Percentiles rank a stretch among this genome's conserved stretches.
phyloP scores from a whole-genome alignment of 495 filamentous ascomycete species.

The Pseudevernia furfuracea region DNA sequence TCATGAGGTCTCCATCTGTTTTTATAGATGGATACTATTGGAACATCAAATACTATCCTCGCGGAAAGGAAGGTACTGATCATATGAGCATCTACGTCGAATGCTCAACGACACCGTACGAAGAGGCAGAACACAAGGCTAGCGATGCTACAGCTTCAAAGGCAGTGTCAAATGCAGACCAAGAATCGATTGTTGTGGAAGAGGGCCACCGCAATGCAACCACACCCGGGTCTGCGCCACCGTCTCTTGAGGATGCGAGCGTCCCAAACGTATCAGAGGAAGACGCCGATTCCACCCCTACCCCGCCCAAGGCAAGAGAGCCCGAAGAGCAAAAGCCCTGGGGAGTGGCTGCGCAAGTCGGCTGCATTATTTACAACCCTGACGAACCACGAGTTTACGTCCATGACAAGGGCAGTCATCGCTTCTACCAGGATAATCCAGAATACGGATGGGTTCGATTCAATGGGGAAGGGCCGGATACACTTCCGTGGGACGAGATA shows the following conservation, averaged over 20 bases:
- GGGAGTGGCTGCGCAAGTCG: slow-evolving; percentile 54
- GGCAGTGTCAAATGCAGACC: slow-evolving; percentile 1
- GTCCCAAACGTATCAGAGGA: slow-evolving; percentile 19
- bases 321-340: slow-evolving; percentile 26
- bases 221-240: not conserved
- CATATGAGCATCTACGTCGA: slow-evolving; percentile 59
- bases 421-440: slow-evolving; percentile 49
- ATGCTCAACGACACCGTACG: slow-evolving; percentile 43
- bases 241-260: not conserved
- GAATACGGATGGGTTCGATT: slow-evolving; percentile 67
- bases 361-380: slow-evolving; percentile 59
- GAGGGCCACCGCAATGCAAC: slow-evolving; percentile 7
- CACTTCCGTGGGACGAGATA: slow-evolving; percentile 48
- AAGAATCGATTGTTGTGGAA: not conserved
- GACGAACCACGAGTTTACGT: slow-evolving; percentile 54
- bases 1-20: slow-evolving; percentile 54
- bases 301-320: slow-evolving; percentile 4
- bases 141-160: slow-evolving; percentile 3
- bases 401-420: slow-evolving; percentile 50
- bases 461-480: slow-evolving; percentile 34
- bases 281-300: slow-evolving; percentile 6
- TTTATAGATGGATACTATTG: slow-evolving; percentile 57
- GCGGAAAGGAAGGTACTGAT: slow-evolving; percentile 51
- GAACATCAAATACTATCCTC: slow-evolving; percentile 63
- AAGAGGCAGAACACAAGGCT: slow-evolving; percentile 27